Percentiles rank a stretch among this genome's conserved stretches.
These are phyloP conservation scores for Xylaria sp. DNA, from an alignment of 2,329 filamentous ascomycete species.

Conservation along the genomic window DNA sequence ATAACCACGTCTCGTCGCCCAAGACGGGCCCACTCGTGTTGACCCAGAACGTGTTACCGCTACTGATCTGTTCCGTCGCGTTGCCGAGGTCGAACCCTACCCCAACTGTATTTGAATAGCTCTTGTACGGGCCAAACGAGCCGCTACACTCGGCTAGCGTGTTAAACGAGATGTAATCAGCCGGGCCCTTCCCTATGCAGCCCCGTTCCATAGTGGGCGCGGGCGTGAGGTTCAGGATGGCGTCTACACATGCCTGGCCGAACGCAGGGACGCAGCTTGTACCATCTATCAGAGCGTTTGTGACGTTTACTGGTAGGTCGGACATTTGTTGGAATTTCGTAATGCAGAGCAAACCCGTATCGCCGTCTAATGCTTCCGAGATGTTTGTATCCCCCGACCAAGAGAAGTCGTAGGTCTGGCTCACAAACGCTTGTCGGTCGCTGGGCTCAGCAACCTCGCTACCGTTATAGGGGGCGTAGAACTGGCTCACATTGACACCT, in stretches of 20 bases:
- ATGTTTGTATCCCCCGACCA: background rate
- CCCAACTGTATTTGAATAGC: background rate
- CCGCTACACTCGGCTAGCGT: background rate
- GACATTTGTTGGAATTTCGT: background rate
- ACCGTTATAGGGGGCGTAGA: conserved; percentile 1
- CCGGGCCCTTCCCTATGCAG: background rate
- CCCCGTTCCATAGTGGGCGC: background rate
- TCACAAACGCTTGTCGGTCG: background rate
- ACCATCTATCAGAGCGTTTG: background rate
- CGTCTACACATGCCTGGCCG: background rate
- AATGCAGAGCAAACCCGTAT: background rate
- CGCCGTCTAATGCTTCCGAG: background rate
- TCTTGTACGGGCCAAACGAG: background rate
- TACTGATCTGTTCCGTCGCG: background rate
- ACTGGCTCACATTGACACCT: background rate
- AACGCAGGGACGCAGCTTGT: background rate
- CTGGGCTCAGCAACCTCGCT: background rate
- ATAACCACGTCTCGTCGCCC: background rate
- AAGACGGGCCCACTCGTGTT: background rate
- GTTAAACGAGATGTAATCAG: background rate
- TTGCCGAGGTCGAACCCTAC: background rate
- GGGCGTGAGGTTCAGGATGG: background rate
- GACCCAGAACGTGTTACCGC: background rate
- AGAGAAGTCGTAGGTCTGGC: background rate
- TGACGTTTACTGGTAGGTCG: background rate